Conservation (phyloP, 305 asterid species). For the Solanum hybrid region DNA sequence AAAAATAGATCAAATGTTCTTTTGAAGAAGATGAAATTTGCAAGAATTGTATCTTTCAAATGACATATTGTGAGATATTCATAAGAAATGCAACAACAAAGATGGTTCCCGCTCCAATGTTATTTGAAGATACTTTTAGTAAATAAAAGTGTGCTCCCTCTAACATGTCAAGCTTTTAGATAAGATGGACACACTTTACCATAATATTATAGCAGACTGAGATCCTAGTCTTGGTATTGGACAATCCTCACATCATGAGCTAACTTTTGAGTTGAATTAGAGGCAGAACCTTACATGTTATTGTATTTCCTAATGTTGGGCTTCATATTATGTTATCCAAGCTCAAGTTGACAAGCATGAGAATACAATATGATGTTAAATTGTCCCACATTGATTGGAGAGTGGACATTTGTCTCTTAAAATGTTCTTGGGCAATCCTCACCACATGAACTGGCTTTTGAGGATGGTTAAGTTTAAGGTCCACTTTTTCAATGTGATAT, state of each 20-base stretch:
- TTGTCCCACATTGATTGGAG: neutral
- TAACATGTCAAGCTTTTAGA: neutral
- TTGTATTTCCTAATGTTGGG: neutral
- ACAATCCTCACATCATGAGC: neutral
- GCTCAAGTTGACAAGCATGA: neutral
- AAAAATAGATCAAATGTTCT: neutral
- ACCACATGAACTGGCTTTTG: neutral
- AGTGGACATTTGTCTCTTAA: neutral
- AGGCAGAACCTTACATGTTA: neutral
- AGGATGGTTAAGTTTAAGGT: neutral
- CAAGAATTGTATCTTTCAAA: neutral
- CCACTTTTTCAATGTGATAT: neutral
- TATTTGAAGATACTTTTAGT: neutral
- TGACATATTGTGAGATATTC: neutral
- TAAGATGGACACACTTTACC: neutral
- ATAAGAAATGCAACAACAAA: neutral
- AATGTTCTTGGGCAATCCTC: neutral
- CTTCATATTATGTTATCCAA: neutral
- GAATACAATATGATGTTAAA: neutral
- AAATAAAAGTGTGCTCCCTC: neutral
- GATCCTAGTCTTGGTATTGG: neutral
- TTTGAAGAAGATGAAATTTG: neutral
- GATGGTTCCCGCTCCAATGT: neutral
- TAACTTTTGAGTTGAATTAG: neutral
- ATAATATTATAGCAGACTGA: neutral